A percentile compares a stretch with the other conserved stretches of the same genome.
Conservation (phyloP, 345 rosid genomes). For the Brassica juncea region DNA sequence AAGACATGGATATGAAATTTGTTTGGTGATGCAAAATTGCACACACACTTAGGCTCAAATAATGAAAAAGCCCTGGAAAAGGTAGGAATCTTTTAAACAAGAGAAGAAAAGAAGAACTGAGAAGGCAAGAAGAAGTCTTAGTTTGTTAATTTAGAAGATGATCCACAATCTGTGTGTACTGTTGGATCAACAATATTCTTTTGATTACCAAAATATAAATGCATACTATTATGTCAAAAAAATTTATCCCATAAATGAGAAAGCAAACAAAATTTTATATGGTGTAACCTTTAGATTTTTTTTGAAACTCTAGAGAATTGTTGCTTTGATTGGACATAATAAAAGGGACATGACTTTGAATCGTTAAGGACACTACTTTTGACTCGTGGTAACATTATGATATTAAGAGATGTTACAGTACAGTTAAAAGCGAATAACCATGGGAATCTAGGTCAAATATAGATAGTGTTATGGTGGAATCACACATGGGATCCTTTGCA, state of each 20-base stretch:
- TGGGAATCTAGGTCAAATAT: background rate
- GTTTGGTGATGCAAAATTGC: background rate
- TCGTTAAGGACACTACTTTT: background rate
- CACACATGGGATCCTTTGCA: background rate
- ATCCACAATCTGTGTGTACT: background rate
- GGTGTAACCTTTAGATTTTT: background rate
- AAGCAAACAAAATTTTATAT: background rate
- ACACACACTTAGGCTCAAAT: background rate
- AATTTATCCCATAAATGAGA: slow-evolving; percentile 2
- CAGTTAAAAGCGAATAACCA: background rate
- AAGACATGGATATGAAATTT: background rate
- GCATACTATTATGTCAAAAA: background rate
- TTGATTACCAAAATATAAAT: background rate
- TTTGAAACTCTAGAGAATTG: background rate
- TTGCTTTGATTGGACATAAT: background rate
- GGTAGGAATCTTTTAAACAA: background rate
- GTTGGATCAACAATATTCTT: background rate
- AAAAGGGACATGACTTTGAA: background rate
- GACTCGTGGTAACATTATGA: background rate
- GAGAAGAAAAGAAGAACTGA: background rate
- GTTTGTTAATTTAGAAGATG: background rate
- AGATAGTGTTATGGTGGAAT: background rate
- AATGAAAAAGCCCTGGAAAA: background rate
- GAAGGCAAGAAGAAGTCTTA: background rate
- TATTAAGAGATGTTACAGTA: background rate